Evolutionary conservation across 2,329 filamentous ascomycete species (phyloP), one percentile per base, ranked within the genome.

Genomic region (Raffaelea deltoideospora): DNA sequence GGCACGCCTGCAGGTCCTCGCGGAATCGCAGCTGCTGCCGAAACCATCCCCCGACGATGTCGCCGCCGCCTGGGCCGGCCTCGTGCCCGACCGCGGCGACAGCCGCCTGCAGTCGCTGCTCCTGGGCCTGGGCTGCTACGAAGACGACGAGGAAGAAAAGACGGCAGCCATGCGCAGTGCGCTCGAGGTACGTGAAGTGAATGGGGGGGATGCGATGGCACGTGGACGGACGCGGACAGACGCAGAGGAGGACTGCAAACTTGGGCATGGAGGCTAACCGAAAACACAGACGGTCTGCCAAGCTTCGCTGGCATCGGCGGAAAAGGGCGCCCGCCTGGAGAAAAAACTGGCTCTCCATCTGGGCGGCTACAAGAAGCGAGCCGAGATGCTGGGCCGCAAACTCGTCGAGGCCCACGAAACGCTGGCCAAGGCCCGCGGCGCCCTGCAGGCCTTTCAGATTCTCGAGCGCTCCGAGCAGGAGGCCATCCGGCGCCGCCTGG

Each of bases 331-430:
- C 52, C 92, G 88, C 57, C 64, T 93, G 1, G 87, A 96, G 59
- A 94, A 94, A 70, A 95, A 90, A 58, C 71, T 98, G n/a, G 67
- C 69, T 0, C 66, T 93, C 37, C 79, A 90, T 49, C 74, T 93
- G 3, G 87, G 87, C 19, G 90, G 90, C 13, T 98, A 98, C 59
- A 78, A 87, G 54, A 77, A 86, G 47, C 79, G 90, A 23, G 76
- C 84, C 24, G 86, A 86, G 56, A 76, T 74, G 47, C 68, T 98
- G 20, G 72, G 76, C 18, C 70, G 76, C 41, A 96, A 94, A 61
- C 82, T 92, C 43, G 57, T 60, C 15, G 81, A 86, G 45, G 83
- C 85, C 1, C 72, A 76, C 20, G 71, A 76, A 17, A 80, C 80
- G 3, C 65, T 95, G 13, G 73, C 79, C 39, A 81, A 82, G 59